phyloP scores from a whole-genome alignment of 2,329 filamentous ascomycete species.

The Fusarium sp. region DNA sequence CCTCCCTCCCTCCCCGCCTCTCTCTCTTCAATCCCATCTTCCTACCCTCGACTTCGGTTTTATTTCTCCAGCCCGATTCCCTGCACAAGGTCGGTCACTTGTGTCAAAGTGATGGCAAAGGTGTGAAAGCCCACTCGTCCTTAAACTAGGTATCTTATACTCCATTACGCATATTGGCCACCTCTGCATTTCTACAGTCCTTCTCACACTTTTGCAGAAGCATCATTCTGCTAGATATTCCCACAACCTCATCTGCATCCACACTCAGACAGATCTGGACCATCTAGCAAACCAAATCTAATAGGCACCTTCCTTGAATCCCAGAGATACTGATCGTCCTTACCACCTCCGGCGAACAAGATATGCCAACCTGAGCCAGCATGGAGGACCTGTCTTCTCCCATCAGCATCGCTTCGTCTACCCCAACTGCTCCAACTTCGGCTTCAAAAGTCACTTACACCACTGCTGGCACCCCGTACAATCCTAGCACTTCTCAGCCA shows the following conservation, averaged over 20 bases:
- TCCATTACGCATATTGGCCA: conserved; percentile 7
- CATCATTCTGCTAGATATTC: conserved; percentile 1
- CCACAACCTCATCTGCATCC: conserved; percentile 3
- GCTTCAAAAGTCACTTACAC: conserved; percentile 58
- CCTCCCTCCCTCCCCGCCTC: not conserved
- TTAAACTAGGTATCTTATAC: conserved; percentile 15
- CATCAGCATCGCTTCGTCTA: conserved; percentile 37
- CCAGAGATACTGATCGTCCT: conserved; percentile 22
- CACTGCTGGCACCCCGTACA: conserved; percentile 67
- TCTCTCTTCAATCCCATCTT: not conserved
- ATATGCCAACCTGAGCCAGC: conserved; percentile 35
- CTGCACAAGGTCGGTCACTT: conserved; percentile 4
- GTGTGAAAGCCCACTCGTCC: conserved; percentile 26
- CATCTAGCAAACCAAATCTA: conserved; percentile 39
- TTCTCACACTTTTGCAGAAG: conserved; percentile 18
- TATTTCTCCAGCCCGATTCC: conserved; percentile 6
- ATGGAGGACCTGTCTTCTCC: conserved; percentile 48
- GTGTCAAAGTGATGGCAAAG: conserved; percentile 18
- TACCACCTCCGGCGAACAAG: conserved; percentile 30
- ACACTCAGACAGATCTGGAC: conserved; percentile 13
- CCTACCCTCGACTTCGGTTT: not conserved
- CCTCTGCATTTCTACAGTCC: not conserved
- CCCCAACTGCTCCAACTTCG: conserved; percentile 35
- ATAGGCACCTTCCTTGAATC: conserved; percentile 47
- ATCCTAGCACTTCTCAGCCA: conserved; percentile 57